These are phyloP conservation scores for Zymoseptoria pseudotritici DNA, from an alignment of 2,329 filamentous ascomycete species.

Conservation along the genomic window DNA sequence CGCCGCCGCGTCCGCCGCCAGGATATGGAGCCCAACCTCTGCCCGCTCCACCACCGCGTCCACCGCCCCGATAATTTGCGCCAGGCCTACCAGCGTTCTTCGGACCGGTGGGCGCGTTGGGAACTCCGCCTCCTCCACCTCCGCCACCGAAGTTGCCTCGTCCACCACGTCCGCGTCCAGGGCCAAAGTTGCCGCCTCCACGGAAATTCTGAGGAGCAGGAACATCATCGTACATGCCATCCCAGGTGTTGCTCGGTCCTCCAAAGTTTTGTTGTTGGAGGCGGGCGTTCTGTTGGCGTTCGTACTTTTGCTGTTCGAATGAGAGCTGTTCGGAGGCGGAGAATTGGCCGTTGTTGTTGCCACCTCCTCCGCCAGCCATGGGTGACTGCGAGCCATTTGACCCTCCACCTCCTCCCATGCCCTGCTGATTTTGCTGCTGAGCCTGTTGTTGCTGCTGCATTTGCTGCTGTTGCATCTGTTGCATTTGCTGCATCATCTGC, in stretches of 20 bases:
- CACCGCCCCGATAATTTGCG: slow-evolving; percentile 87
- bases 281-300: slow-evolving; percentile 57
- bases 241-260: slow-evolving; percentile 61
- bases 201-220: slow-evolving; percentile 65
- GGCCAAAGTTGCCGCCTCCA: slow-evolving; percentile 38
- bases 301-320: slow-evolving; percentile 73
- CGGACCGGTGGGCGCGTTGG: slow-evolving; percentile 85
- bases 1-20: not conserved
- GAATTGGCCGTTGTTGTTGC: slow-evolving; percentile 9
- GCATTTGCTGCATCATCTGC: slow-evolving; percentile 41
- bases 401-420: slow-evolving; percentile 27
- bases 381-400: slow-evolving; percentile 8
- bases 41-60: slow-evolving; percentile 51
- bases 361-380: slow-evolving; percentile 34
- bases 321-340: slow-evolving; percentile 65
- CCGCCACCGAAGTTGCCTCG: slow-evolving; percentile 18
- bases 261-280: slow-evolving; percentile 34
- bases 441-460: slow-evolving; percentile 26
- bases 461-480: slow-evolving; percentile 37
- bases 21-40: slow-evolving; percentile 13
- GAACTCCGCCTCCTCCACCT: slow-evolving; percentile 23
- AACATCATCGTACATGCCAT: slow-evolving; percentile 96
- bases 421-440: slow-evolving; percentile 28
- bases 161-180: slow-evolving; percentile 36
- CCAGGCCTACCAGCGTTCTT: slow-evolving; percentile 91